A percentile compares a stretch with the other conserved stretches of the same genome.
Conservation (phyloP, 805 yeast species). For the Kuraishia borneana region DNA sequence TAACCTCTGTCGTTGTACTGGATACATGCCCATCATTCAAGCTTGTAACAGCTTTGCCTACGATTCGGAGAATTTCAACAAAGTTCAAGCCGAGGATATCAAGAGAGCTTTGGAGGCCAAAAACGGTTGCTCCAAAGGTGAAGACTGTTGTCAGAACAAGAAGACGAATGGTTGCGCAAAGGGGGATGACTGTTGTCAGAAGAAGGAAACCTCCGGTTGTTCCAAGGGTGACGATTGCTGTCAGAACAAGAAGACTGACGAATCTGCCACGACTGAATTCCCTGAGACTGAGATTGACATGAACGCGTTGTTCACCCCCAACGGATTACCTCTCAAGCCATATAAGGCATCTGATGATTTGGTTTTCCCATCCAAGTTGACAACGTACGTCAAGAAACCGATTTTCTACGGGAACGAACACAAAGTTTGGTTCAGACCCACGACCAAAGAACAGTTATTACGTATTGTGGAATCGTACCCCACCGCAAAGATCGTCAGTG, state of each 20-base stretch:
- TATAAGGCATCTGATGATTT: conserved; percentile 27
- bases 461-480: conserved; percentile 23
- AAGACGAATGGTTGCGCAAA: conserved; percentile 5
- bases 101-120: conserved; percentile 3
- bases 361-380: conserved; percentile 26
- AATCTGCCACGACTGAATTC: conserved; percentile 9
- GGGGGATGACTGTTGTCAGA: conserved; percentile 7
- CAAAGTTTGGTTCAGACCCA: conserved; percentile 33
- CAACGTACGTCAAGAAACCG: conserved; percentile 14
- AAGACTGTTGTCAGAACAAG: conserved; percentile 23
- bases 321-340: conserved; percentile 27
- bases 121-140: conserved; percentile 19
- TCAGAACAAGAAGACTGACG: conserved; percentile 4
- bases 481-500: conserved; percentile 27
- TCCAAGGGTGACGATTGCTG: conserved; percentile 13
- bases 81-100: conserved; percentile 9
- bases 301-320: conserved; percentile 22
- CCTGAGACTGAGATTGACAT: conserved; percentile 21
- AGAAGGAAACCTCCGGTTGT: conserved; percentile 3
- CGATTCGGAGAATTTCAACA: conserved; percentile 19
- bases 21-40: conserved; percentile 37
- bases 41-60: conserved; percentile 32
- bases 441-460: conserved; percentile 23
- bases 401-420: conserved; percentile 25
- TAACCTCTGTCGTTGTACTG: conserved; percentile 36